Conservation (phyloP, 208 protist species). For the Acanthamoeba healyi region DNA sequence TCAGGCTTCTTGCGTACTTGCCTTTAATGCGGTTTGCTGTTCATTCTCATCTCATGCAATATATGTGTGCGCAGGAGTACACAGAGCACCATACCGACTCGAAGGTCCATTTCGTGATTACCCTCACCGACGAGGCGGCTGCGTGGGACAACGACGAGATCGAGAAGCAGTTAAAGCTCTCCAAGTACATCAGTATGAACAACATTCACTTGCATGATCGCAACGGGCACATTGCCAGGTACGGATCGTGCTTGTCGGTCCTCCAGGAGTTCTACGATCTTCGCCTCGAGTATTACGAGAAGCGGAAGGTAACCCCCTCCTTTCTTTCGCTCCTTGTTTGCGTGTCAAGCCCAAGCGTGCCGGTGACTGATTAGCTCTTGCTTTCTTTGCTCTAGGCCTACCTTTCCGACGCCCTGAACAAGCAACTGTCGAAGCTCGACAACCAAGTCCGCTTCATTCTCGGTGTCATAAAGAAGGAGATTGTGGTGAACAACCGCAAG, state of each 20-base stretch:
- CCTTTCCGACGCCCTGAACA: slow-evolving; percentile 93
- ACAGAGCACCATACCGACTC: slow-evolving; percentile 75
- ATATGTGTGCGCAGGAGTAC: slow-evolving; percentile 38
- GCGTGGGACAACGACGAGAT: slow-evolving; percentile 53
- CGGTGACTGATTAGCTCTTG: too few species aligned
- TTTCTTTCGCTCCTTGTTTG: too few species aligned
- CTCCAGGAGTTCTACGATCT: slow-evolving; percentile 97
- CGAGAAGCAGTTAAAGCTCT: slow-evolving; percentile 85
- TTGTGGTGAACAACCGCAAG: slow-evolving; percentile 95
- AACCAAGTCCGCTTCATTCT: slow-evolving; percentile 99
- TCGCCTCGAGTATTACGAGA: slow-evolving; percentile 97
- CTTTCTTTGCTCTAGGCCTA: slow-evolving; percentile 82
- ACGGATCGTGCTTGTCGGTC: slow-evolving; percentile 93
- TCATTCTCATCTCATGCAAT: not conserved
- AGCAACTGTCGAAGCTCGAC: slow-evolving; percentile 94
- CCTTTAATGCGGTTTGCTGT: not conserved
- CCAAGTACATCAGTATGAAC: slow-evolving; percentile 66
- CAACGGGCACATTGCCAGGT: slow-evolving; percentile 96
- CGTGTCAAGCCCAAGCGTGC: too few species aligned
- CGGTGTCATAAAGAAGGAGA: slow-evolving; percentile 95
- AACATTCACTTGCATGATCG: slow-evolving; percentile 85
- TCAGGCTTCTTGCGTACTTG: not conserved
- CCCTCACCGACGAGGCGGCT: slow-evolving; percentile 24
- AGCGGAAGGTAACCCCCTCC: slow-evolving; percentile 91
- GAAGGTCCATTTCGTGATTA: slow-evolving; percentile 76